These are phyloP conservation scores for Nicotiana benthamiana DNA, from an alignment of 257 asterid species.

Conservation along the genomic window DNA sequence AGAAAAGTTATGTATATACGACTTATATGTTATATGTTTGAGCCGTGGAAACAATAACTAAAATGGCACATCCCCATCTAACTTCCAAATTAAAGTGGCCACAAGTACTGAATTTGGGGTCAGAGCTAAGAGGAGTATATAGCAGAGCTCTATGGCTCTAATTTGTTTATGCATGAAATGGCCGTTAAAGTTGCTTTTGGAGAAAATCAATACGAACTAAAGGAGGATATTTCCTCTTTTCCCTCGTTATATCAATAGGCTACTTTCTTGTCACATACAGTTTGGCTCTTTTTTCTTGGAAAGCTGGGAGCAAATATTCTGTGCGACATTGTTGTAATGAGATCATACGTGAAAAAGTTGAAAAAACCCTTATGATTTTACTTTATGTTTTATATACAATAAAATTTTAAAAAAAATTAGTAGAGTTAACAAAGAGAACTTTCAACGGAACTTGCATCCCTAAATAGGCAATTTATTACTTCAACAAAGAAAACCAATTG, in stretches of 20 bases:
- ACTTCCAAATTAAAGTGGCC: neutral
- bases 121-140: neutral
- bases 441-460: too few relatives aligned
- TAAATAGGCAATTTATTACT: too few relatives aligned
- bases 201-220: neutral
- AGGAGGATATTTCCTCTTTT: neutral
- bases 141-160: neutral
- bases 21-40: too few relatives aligned
- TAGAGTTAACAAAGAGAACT: too few relatives aligned
- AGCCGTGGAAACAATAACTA: too few relatives aligned
- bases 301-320: too few relatives aligned
- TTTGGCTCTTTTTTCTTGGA: neutral
- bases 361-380: too few relatives aligned
- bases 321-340: neutral
- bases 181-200: neutral
- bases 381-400: too few relatives aligned
- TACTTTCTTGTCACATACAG: neutral
- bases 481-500: too few relatives aligned
- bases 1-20: too few relatives aligned
- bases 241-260: neutral
- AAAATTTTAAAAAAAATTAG: too few relatives aligned
- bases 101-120: neutral
- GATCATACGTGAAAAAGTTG: too few relatives aligned
- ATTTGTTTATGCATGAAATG: neutral
- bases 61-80: neutral